phyloP scores from a whole-genome alignment of 257 asterid genomes.

The Agastache rugosa region DNA sequence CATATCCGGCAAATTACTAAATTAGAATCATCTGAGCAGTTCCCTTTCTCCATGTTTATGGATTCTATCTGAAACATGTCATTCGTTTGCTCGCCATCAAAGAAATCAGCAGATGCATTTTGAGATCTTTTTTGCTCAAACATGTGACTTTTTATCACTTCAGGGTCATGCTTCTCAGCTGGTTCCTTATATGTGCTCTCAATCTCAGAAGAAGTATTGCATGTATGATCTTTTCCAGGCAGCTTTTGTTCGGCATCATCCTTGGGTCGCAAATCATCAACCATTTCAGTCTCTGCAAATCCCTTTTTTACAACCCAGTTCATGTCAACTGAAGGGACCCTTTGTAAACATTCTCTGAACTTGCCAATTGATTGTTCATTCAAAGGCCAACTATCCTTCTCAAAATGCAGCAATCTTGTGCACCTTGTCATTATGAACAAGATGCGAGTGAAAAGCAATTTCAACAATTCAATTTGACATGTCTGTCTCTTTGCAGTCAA shows the following conservation, averaged over 20 bases:
- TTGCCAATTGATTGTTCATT: conserved; percentile 78
- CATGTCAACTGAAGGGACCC: conserved; percentile 82
- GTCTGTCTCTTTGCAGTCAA: conserved; percentile 79
- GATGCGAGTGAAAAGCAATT: conserved; percentile 81
- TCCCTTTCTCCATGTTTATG: conserved; percentile 55
- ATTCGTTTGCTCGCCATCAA: conserved; percentile 43
- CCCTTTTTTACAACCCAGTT: conserved; percentile 74
- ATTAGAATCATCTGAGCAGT: conserved; percentile 60
- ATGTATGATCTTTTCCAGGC: conserved; percentile 43
- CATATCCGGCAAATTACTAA: conserved; percentile 92
- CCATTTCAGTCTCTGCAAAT: conserved; percentile 55
- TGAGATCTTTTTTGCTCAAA: conserved; percentile 43
- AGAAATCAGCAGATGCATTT: conserved; percentile 36
- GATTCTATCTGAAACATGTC: conserved; percentile 49
- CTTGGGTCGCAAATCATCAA: conserved; percentile 37
- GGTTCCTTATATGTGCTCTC: conserved; percentile 48
- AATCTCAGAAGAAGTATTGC: conserved; percentile 41
- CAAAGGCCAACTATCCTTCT: conserved; percentile 78
- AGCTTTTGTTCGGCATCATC: conserved; percentile 46
- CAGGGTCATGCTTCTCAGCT: conserved; percentile 41
- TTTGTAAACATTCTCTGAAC: conserved; percentile 80
- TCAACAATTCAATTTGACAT: conserved; percentile 71
- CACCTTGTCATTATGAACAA: conserved; percentile 95
- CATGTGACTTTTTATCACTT: conserved; percentile 41
- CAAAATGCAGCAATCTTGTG: conserved; percentile 89